phyloP scores from a whole-genome alignment of 176 grass and related monocot species.

The Pontederia crassipes region DNA sequence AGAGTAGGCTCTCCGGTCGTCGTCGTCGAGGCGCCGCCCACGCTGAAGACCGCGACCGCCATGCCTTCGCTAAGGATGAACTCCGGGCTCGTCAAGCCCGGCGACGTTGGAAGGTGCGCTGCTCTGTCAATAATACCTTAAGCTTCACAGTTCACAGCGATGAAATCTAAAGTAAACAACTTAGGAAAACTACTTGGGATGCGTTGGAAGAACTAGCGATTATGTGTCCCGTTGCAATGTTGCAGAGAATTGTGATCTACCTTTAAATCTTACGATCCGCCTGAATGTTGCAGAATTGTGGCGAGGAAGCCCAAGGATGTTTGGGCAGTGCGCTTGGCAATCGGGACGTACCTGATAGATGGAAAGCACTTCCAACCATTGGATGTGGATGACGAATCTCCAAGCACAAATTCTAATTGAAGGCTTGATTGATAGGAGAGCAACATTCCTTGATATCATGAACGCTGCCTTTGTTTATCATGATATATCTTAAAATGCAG shows the following conservation, averaged over 20 bases:
- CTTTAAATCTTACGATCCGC: too few species aligned
- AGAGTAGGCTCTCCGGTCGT: slow-evolving; percentile 61
- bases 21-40: slow-evolving; percentile 36
- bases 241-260: background rate
- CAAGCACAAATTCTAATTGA: too few species aligned
- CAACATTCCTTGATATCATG: too few species aligned
- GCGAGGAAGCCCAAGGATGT: slow-evolving; percentile 79
- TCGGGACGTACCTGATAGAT: slow-evolving; percentile 58
- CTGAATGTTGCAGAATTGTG: slow-evolving; percentile 33
- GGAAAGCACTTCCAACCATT: slow-evolving; percentile 64
- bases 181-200: too few species aligned
- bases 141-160: too few species aligned
- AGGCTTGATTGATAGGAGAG: too few species aligned
- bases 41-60: slow-evolving; percentile 66
- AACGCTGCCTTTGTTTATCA: too few species aligned
- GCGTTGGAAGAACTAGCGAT: background rate
- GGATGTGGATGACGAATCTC: slow-evolving; percentile 20
- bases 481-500: too few species aligned
- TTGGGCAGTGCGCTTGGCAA: slow-evolving; percentile 74
- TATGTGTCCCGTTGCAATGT: background rate
- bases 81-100: slow-evolving; percentile 51
- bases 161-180: too few species aligned
- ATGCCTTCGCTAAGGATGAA: slow-evolving; percentile 70
- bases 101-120: slow-evolving; percentile 64
- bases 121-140: background rate